These are phyloP conservation scores for Trypanosoma melophagium DNA, from an alignment of 208 protist species.

Conservation along the genomic window DNA sequence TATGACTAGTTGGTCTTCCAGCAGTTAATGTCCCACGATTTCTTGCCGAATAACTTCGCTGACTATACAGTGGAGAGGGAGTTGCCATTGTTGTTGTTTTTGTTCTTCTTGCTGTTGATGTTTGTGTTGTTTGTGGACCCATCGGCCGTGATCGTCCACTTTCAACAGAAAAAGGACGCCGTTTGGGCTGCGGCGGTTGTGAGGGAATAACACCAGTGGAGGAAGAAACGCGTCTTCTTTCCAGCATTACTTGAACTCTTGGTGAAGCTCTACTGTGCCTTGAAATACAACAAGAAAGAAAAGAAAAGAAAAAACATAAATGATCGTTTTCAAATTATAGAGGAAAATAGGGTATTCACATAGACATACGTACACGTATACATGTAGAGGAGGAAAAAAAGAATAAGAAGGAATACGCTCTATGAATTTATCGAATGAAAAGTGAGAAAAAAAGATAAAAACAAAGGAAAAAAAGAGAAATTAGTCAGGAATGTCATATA, in stretches of 20 bases:
- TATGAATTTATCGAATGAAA: not conserved
- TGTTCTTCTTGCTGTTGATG: not conserved
- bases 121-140: not conserved
- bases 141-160: not conserved
- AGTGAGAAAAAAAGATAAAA: not conserved
- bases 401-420: no score
- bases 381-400: not conserved
- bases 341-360: not conserved
- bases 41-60: not conserved
- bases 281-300: not conserved
- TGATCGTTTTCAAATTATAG: not conserved
- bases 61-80: not conserved
- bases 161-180: not conserved
- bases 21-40: slow-evolving; percentile 6
- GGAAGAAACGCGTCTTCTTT: slow-evolving; percentile 16
- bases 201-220: not conserved
- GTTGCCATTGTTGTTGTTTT: not conserved
- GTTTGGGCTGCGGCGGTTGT: no score
- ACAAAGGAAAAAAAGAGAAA: slow-evolving; percentile 6
- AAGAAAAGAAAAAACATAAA: slow-evolving; percentile 4
- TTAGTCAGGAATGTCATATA: no score
- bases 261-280: no score
- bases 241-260: slow-evolving; percentile 1
- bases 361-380: slow-evolving; percentile 3
- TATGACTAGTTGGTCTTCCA: not conserved